Evolutionary conservation across 116 monocot species (phyloP).

Genomic region (Dioscorea cayenensis): DNA sequence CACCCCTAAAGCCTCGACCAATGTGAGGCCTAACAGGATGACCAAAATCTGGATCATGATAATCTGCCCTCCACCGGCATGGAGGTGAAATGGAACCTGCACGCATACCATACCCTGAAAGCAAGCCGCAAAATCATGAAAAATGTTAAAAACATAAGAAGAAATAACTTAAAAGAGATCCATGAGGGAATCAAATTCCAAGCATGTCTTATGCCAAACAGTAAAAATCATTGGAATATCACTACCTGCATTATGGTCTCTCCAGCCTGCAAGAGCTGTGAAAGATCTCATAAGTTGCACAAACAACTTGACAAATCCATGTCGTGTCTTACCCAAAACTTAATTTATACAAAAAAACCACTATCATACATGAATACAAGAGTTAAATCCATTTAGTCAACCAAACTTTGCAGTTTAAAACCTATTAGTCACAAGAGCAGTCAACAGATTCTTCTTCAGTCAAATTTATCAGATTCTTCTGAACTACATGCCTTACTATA

Average conservation of each 20-base stretch:
- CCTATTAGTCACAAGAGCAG: neutral
- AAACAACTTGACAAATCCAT: neutral
- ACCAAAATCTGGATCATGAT: constrained; percentile 28
- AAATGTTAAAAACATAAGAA: neutral
- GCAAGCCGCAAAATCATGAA: constrained; percentile 5
- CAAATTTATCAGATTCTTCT: neutral
- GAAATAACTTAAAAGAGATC: neutral
- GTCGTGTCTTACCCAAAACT: neutral
- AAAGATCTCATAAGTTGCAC: neutral
- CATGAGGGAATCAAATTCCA: neutral
- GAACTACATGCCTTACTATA: neutral
- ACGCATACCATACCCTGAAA: constrained; percentile 42
- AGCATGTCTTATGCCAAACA: neutral
- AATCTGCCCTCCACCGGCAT: constrained; percentile 21
- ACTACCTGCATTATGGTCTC: constrained; percentile 1
- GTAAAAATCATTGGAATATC: neutral
- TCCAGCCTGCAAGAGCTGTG: neutral
- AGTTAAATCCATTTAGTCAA: neutral
- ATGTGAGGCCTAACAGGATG: constrained; percentile 12
- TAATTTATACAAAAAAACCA: neutral
- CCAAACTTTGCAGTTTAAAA: neutral
- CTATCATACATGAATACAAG: neutral
- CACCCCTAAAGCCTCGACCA: constrained; percentile 50
- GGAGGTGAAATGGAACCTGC: constrained; percentile 52
- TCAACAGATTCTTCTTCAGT: neutral